phyloP scores from a whole-genome alignment of 129 eudicot genomes.

The Dittrichia graveolens region DNA sequence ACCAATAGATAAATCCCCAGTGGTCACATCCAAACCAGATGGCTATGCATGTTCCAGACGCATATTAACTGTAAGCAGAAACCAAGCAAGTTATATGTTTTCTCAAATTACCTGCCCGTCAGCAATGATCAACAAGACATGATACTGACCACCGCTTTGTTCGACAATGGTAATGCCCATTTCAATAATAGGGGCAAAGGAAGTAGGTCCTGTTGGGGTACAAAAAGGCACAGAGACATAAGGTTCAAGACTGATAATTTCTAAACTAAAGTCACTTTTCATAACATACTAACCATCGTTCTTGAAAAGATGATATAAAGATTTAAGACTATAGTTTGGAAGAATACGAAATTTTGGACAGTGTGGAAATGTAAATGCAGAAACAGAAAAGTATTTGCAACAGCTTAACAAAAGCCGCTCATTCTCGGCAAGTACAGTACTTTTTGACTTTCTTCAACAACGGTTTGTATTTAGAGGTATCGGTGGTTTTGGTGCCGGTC shows the following conservation, averaged over 20 bases:
- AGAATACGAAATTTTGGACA: neutral
- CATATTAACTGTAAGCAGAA: conserved; percentile 1
- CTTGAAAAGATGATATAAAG: neutral
- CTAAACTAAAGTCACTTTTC: neutral
- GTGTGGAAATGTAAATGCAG: neutral
- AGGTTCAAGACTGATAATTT: conserved; percentile 20
- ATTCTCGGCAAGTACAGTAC: neutral
- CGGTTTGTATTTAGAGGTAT: neutral
- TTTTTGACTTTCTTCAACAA: neutral
- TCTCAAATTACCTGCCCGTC: conserved; percentile 80
- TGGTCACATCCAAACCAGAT: neutral
- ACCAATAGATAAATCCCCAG: neutral
- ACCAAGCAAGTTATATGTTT: neutral
- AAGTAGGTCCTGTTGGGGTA: conserved; percentile 74
- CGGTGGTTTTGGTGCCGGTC: too few species aligned
- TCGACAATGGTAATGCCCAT: conserved; percentile 95
- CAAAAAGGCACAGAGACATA: conserved; percentile 11
- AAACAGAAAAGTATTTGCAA: conserved; percentile 10
- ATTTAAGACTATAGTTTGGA: neutral
- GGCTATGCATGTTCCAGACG: neutral
- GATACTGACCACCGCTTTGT: conserved; percentile 98
- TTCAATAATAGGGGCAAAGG: conserved; percentile 92
- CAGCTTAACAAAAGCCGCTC: too few species aligned
- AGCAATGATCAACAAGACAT: conserved; percentile 89
- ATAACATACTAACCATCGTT: neutral